These are phyloP conservation scores for Blastomyces gilchristii DNA, from an alignment of 2,329 filamentous ascomycete species.

Conservation along the genomic window DNA sequence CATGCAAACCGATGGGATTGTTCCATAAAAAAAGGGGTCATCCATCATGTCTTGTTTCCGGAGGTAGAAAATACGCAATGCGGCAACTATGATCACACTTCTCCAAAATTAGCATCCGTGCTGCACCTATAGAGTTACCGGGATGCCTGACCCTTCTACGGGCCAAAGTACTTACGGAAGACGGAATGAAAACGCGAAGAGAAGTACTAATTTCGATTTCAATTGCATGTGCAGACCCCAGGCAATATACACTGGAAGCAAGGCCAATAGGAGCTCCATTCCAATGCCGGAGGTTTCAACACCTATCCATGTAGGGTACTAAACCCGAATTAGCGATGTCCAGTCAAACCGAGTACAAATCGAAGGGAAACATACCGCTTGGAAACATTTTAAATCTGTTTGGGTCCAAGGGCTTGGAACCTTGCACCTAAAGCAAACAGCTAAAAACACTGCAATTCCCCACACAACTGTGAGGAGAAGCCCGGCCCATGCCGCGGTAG, in stretches of 20 bases:
- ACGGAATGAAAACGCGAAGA: slow-evolving; percentile 16
- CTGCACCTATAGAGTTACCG: not conserved
- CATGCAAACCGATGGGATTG: slow-evolving; percentile 12
- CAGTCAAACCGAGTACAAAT: not conserved
- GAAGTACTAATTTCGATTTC: slow-evolving; percentile 13
- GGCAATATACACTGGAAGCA: slow-evolving; percentile 14
- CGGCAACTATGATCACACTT: slow-evolving; percentile 13
- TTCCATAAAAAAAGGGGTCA: slow-evolving; percentile 14
- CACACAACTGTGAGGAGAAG: slow-evolving; percentile 5
- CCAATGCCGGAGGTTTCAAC: slow-evolving; percentile 14
- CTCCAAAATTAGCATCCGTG: not conserved
- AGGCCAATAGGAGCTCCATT: slow-evolving; percentile 12
- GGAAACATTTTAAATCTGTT: slow-evolving; percentile 10
- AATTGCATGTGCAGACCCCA: slow-evolving; percentile 14
- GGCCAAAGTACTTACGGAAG: slow-evolving; percentile 13
- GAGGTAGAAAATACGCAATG: slow-evolving; percentile 13
- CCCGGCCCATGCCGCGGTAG: slow-evolving; percentile 10
- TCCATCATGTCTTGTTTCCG: slow-evolving; percentile 6
- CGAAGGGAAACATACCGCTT: slow-evolving; percentile 8
- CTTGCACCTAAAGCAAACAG: slow-evolving; percentile 12
- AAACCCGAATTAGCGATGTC: not conserved
- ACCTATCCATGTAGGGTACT: slow-evolving; percentile 14
- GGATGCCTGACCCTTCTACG: not conserved
- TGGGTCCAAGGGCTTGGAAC: slow-evolving; percentile 12
- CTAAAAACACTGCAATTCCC: slow-evolving; percentile 12